Conservation (phyloP, 306 rosid species). For the Quercus agrifolia region DNA sequence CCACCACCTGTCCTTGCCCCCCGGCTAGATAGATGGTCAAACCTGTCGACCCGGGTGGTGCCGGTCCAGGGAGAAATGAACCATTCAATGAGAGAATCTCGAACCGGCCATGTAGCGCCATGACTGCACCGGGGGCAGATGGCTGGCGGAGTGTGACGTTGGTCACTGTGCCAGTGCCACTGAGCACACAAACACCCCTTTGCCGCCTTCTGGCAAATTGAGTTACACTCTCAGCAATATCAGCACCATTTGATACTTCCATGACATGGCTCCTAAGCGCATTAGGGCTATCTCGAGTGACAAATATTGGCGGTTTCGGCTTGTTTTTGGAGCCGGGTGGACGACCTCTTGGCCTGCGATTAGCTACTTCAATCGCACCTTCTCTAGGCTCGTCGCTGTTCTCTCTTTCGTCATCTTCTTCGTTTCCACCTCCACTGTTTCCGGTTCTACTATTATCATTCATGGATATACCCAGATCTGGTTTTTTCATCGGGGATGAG, state of each 20-base stretch:
- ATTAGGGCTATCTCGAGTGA: constrained; percentile 86
- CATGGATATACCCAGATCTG: constrained; percentile 78
- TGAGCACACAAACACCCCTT: constrained; percentile 66
- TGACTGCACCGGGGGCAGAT: constrained; percentile 46
- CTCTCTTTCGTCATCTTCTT: constrained; percentile 54
- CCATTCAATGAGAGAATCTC: constrained; percentile 73
- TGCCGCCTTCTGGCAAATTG: constrained; percentile 74
- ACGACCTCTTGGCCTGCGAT: constrained; percentile 67
- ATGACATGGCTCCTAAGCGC: constrained; percentile 79
- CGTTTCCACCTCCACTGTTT: constrained; percentile 17
- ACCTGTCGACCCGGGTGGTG: constrained; percentile 60
- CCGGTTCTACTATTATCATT: constrained; percentile 24
- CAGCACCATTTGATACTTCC: constrained; percentile 77
- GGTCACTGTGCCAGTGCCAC: constrained; percentile 65
- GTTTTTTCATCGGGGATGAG: constrained; percentile 45
- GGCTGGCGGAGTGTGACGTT: constrained; percentile 77
- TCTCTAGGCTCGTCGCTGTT: constrained; percentile 73
- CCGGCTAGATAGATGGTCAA: constrained; percentile 73
- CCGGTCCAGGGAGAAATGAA: constrained; percentile 65
- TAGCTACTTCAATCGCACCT: constrained; percentile 52
- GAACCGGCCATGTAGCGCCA: constrained; percentile 72
- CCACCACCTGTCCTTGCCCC: constrained; percentile 78
- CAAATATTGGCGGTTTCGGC: constrained; percentile 71
- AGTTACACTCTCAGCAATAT: constrained; percentile 51
- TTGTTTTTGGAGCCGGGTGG: constrained; percentile 80